Percentiles rank a stretch among this genome's conserved stretches.
Evolutionary conservation across 345 rosid species (phyloP).

Genomic region (Draba incana): DNA sequence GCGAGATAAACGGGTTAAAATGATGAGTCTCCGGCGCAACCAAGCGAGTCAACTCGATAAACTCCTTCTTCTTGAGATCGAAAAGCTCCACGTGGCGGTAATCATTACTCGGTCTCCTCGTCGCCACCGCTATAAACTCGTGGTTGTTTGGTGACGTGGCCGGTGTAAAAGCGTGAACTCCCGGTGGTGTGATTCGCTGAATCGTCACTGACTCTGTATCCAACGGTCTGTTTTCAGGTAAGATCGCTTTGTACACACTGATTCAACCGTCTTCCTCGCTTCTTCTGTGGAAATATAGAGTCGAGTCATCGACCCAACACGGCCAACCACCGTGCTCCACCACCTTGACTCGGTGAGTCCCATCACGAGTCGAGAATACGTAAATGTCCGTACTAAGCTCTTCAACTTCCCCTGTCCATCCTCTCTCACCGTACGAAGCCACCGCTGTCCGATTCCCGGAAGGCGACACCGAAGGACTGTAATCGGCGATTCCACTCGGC

Average conservation of each 20-base stretch:
- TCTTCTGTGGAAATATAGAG: slow-evolving; percentile 72
- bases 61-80: slow-evolving; percentile 56
- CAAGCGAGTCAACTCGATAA: slow-evolving; percentile 65
- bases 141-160: slow-evolving; percentile 81
- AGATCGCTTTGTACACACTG: slow-evolving; percentile 63
- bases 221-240: slow-evolving; percentile 45
- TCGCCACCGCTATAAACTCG: slow-evolving; percentile 70
- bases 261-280: slow-evolving; percentile 74
- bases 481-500: slow-evolving; percentile 70
- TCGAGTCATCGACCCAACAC: slow-evolving; percentile 77
- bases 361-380: slow-evolving; percentile 74
- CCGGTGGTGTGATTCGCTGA: slow-evolving; percentile 76
- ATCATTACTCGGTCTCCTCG: slow-evolving; percentile 60
- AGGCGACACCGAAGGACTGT: slow-evolving; percentile 84
- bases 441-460: slow-evolving; percentile 75
- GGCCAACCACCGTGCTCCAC: slow-evolving; percentile 94
- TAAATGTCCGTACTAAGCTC: slow-evolving; percentile 77
- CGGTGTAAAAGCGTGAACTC: slow-evolving; percentile 89
- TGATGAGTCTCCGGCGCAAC: slow-evolving; percentile 76
- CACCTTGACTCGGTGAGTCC: slow-evolving; percentile 67
- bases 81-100: slow-evolving; percentile 85
- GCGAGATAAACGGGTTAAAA: slow-evolving; percentile 80
- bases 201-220: slow-evolving; percentile 51
- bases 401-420: slow-evolving; percentile 80
- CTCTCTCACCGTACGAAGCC: slow-evolving; percentile 69